Conservation (phyloP, 1,284 basidiomycete species). For the Cutaneotrichosporon mucoides region DNA sequence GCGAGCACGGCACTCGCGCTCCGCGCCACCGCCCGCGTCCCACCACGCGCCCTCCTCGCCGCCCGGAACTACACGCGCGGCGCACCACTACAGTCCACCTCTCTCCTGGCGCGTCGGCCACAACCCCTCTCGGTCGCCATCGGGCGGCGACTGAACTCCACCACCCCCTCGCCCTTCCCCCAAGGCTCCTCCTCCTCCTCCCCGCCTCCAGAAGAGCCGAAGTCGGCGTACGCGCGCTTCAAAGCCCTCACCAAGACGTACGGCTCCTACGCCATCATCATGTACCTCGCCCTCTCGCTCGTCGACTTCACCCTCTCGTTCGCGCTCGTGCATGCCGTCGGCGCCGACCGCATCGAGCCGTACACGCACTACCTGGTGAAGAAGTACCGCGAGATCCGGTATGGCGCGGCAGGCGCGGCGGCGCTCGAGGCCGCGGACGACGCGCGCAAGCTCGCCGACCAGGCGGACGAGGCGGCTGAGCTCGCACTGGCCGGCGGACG, state of each 20-base stretch:
- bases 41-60: no score
- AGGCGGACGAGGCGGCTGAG: slow-evolving; percentile 56
- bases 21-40: no score
- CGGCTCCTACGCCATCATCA: slow-evolving; percentile 85
- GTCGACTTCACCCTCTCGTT: slow-evolving; percentile 81
- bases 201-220: background rate
- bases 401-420: slow-evolving; percentile 27
- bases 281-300: slow-evolving; percentile 68
- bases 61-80: no score
- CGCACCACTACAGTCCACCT: background rate
- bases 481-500: slow-evolving; percentile 42
- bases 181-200: no score
- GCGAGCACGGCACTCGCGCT: no score
- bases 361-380: slow-evolving; percentile 60
- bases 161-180: background rate
- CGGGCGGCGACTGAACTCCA: no score
- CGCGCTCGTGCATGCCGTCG: slow-evolving; percentile 75
- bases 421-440: slow-evolving; percentile 21
- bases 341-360: slow-evolving; percentile 80
- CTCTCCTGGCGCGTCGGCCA: background rate
- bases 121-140: background rate
- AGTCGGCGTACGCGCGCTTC: slow-evolving; percentile 53
- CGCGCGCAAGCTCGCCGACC: slow-evolving; percentile 17
- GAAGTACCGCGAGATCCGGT: slow-evolving; percentile 32
- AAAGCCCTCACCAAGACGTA: slow-evolving; percentile 85